Evolutionary conservation across 2,329 filamentous ascomycete species (phyloP).

Genomic region (Fusarium euwallaceae): DNA sequence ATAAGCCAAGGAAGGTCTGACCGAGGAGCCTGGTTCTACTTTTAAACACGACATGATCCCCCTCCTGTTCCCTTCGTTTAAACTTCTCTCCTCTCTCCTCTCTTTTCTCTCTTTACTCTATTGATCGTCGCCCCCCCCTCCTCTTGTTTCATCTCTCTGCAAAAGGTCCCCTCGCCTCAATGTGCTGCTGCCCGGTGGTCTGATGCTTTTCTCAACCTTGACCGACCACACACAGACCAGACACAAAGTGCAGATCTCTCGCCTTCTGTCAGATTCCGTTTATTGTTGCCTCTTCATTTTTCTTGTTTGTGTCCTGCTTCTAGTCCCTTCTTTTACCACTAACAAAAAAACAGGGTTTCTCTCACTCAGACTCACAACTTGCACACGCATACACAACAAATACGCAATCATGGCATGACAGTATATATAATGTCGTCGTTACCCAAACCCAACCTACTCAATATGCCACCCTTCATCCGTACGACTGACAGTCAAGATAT

Average conservation of each 20-base stretch:
- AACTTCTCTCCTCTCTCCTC: neutral
- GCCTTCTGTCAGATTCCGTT: neutral
- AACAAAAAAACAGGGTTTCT: neutral
- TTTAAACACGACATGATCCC: neutral
- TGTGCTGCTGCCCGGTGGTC: slow-evolving; percentile 22
- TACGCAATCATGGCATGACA: neutral
- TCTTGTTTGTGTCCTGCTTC: neutral
- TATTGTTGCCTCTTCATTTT: neutral
- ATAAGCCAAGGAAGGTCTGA: neutral
- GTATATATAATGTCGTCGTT: slow-evolving; percentile 6
- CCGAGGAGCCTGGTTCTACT: neutral
- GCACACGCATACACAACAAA: neutral
- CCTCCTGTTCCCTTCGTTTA: neutral
- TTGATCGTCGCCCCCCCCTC: slow-evolving; percentile 1
- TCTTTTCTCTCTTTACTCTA: neutral
- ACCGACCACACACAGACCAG: neutral
- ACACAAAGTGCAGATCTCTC: neutral
- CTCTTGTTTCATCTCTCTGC: slow-evolving; percentile 1
- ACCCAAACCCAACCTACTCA: neutral
- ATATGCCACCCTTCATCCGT: neutral
- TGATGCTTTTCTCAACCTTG: slow-evolving; percentile 5
- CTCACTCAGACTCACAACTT: neutral
- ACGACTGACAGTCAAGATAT: slow-evolving; percentile 1
- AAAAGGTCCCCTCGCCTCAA: slow-evolving; percentile 17
- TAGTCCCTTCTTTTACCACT: slow-evolving; percentile 1